Evolutionary conservation across 371 early-diverging fungal genomes (phyloP), one percentile per base, ranked within the genome.

Genomic region (Rhizopus microsporus): DNA sequence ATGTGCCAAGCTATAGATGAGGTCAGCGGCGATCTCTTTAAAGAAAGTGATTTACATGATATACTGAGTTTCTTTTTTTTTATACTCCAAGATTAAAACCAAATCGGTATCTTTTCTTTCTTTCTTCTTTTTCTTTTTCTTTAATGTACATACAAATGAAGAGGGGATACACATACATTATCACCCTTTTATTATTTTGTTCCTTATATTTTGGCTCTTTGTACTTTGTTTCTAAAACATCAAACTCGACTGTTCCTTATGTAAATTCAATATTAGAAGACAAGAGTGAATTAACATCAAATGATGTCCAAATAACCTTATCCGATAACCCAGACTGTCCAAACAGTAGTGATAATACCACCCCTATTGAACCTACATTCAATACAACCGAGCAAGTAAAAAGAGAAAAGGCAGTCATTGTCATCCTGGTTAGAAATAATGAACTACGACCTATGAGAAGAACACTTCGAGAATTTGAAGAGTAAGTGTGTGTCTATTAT

Each of bases 391-490:
- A 37, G 13, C 17, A 35, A 35, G n/a, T 23, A 23, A 51, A 55
- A 8, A 61, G 57, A 44, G 77, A 68, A 23, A 77, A 74, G 43
- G 77, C 77, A 4, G 77, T 65, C 5, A 74, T 83, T 58, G 90
- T 89, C 9, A 71, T 87, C 7, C 67, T 91, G 15, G 79, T 83
- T 8, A 74, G 92, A 68, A 95, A 96, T 72, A 67, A 69, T 16
- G 96, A 97, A 40, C 62, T 92, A 48, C 61, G 82, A 33, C 81
- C 80, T 0, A 84, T 96, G 76, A 78, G 82, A 50, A 67, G 72
- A 33, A 84, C 94, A 0, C 72, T 98, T 56, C 72, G 83, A 42
- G 79, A 88, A 66, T 83, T 96, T 46, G 95, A 97, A 72, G 83
- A 88, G 76, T 75, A 66, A 59, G 59, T 54, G 30, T 9, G 10